Percentiles rank a stretch among this genome's conserved stretches.
Evolutionary conservation across 352 stramenopile genomes (phyloP).

Genomic region (Phytophthora tentaculata): DNA sequence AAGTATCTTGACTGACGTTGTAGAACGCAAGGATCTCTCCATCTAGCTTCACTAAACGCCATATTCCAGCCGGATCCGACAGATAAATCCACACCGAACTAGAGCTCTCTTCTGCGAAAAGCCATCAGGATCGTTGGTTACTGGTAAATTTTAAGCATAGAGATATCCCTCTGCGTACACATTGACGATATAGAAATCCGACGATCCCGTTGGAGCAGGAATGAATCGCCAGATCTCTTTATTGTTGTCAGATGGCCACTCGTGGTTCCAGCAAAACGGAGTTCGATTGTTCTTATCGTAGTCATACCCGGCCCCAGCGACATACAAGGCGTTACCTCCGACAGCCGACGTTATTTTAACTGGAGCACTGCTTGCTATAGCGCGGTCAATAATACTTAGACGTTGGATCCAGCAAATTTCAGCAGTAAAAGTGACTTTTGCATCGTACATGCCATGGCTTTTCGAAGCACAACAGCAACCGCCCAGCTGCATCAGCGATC

Average conservation of each 20-base stretch:
- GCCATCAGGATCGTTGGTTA: background rate
- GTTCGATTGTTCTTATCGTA: conserved; percentile 6
- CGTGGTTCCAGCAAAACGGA: conserved; percentile 12
- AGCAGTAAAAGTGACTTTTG: conserved; percentile 9
- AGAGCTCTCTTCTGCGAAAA: conserved; percentile 12
- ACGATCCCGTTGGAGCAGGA: conserved; percentile 2
- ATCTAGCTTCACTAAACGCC: conserved; percentile 13
- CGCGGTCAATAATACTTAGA: background rate
- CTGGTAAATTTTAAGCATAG: background rate
- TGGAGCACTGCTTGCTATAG: conserved; percentile 8
- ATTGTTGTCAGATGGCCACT: conserved; percentile 11
- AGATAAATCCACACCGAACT: background rate
- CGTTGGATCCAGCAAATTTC: conserved; percentile 22
- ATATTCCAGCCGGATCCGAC: background rate
- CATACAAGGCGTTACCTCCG: conserved; percentile 3
- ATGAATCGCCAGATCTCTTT: conserved; percentile 27
- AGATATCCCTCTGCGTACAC: conserved; percentile 9
- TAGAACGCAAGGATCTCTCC: background rate
- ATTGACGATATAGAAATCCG: conserved; percentile 17
- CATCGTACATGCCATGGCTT: background rate
- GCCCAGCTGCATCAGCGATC: conserved; percentile 2
- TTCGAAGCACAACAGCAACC: conserved; percentile 3
- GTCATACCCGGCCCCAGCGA: background rate
- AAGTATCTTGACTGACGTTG: conserved; percentile 5
- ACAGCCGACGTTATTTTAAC: conserved; percentile 6